Evolutionary conservation across 768 basidiomycete species (phyloP), one percentile per base, ranked within the genome.

Genomic region (Phallus indusiatus): DNA sequence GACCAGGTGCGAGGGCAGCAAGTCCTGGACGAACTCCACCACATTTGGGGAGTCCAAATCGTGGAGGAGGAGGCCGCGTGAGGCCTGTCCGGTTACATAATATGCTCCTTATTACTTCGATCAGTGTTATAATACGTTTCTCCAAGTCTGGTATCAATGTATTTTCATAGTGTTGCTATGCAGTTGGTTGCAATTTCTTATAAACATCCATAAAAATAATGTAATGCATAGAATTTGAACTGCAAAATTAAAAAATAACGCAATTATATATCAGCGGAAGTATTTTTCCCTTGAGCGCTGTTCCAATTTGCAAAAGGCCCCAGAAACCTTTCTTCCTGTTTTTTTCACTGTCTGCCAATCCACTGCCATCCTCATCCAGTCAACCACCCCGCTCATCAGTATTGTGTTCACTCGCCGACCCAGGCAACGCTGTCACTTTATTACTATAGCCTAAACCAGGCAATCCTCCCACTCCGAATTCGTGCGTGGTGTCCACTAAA

Each of bases 391-490:
- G 42, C 56, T 46, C 56, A 59, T 49, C 37, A 52, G 57, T 59
- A 59, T 48, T 59, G 57, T 59, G 57, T 59, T 36, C 57, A 59
- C 57, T 59, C 57, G 57, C 57, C 57, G 57, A 52, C 52, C 60
- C 53, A 54, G 59, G 54, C 53, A 55, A 60, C 52, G 59, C 59
- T 37, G 59, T 55, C 54, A 49, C 59, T 54, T 47, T 54, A 54
- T 47, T 52, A 52, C 22, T 53, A 60, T 48, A 53, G 59, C 53
- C 59, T 53, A 54, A 47, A 20, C 59, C 47, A 54, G 52, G 59
- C 59, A 54, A 34, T 55, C 53, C 52, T 55, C 59, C 28, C 59
- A 47, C 35, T 49, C 59, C 59, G 59, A 60, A 55, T 36, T 48
- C 33, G 59, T 60, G 16, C 8, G 59, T 60, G n/a, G 12, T 36